Evolutionary conservation across 2,329 filamentous ascomycete species (phyloP), one percentile per base, ranked within the genome.

Genomic region (Bertia moriformis): DNA sequence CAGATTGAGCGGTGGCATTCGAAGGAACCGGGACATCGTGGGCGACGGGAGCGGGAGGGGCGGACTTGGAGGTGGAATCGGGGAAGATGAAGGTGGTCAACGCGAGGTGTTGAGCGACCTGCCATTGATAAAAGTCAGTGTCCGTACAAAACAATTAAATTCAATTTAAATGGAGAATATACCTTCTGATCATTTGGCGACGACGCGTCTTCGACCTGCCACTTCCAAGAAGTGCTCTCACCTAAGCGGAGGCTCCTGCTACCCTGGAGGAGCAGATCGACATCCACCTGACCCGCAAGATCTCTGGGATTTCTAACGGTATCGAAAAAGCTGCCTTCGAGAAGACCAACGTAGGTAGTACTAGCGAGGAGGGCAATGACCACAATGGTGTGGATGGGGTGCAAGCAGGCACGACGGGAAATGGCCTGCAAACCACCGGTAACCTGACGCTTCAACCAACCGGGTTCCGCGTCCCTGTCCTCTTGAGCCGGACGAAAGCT

Each of bases 381-480:
- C 38, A 80, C 77, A 44, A 85, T 78, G 24, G 80, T 83, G 53
- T 83, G 77, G 43, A 85, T 81, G 1, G 80, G 80, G 52, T 84
- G 79, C 14, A 74, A 71, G 59, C 76, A 83, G 43, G 79, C 78
- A 49, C 72, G 70, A 46, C 70, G 69, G 35, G 80, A 79, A 40
- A 83, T 59, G 5, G 65, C 63, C 51, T 80, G 72, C 33, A 85
- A 62, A 36, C 69, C 57, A 4, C 71, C 68, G 12, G 76, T 80
- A 51, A 82, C 40, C 38, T 46, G 44, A 38, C 49, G 54, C 40
- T 51, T 55, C 30, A 57, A 40, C 53, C 54, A 57, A 7, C 32
- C 15, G 12, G 32, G 32, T 35, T 35, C 32, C 10, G 32, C 32
- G 15, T 35, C 32, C 10, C 10, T 35, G 7, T 35, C 15, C 7